A percentile compares a stretch with the other conserved stretches of the same genome.
These are phyloP conservation scores for Rhodotorula mucilaginosa DNA, from an alignment of 1,284 basidiomycete species.

Conservation along the genomic window DNA sequence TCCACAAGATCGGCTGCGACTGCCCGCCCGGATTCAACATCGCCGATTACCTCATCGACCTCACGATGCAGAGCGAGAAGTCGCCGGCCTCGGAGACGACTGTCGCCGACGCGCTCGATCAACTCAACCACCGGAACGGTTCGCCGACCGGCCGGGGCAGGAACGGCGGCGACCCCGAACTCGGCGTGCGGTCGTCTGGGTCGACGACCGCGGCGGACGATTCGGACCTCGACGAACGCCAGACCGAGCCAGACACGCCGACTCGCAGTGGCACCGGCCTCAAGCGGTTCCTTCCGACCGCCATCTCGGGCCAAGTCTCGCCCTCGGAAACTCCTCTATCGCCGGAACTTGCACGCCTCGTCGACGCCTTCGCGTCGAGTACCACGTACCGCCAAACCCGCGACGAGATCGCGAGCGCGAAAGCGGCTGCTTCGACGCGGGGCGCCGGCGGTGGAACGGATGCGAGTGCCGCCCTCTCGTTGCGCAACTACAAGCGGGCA, in stretches of 20 bases:
- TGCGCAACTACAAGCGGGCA: conserved; percentile 78
- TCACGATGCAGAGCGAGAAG: conserved; percentile 70
- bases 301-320: conserved; percentile 52
- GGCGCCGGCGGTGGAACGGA: conserved; percentile 53
- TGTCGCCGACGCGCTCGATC: conserved; percentile 19
- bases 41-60: conserved; percentile 88
- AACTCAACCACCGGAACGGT: conserved; percentile 19
- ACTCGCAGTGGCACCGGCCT: conserved; percentile 46
- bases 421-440: conserved; percentile 47
- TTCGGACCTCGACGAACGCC: conserved; percentile 52
- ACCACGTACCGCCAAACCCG: conserved; percentile 64
- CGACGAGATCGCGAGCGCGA: conserved; percentile 62
- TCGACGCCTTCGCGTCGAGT: conserved; percentile 68
- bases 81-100: conserved; percentile 35
- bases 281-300: conserved; percentile 60
- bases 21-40: conserved; percentile 97
- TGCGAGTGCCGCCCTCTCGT: conserved; percentile 55
- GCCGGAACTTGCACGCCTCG: conserved; percentile 69
- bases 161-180: conserved; percentile 27
- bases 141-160: conserved; percentile 2
- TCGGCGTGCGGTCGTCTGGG: conserved; percentile 13
- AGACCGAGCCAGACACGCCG: conserved; percentile 55
- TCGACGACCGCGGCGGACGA: background rate
- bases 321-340: conserved; percentile 54
- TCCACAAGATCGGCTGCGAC: conserved; percentile 70